Conservation (phyloP, 2,329 filamentous ascomycete species). For the Trichoderma cornu-damae region DNA sequence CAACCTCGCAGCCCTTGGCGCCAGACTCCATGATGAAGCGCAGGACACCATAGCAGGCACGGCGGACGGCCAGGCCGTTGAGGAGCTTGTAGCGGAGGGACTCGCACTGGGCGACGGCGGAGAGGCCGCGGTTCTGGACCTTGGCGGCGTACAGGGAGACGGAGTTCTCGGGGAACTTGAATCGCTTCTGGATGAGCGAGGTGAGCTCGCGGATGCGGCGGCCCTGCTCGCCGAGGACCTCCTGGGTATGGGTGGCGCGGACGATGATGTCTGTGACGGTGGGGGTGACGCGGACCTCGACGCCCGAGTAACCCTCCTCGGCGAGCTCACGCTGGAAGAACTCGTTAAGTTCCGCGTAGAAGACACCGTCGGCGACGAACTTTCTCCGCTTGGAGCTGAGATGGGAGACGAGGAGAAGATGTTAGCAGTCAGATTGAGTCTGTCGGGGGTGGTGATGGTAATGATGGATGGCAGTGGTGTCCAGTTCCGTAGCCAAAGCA, state of each 20-base stretch:
- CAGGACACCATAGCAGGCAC: conserved; percentile 99
- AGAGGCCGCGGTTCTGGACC: conserved; percentile 99
- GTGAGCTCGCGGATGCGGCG: conserved; percentile 99
- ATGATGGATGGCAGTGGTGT: not conserved
- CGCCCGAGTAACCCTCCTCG: conserved; percentile 99
- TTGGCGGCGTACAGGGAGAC: conserved; percentile 99
- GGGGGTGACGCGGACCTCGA: conserved; percentile 99
- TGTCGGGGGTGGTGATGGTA: not conserved
- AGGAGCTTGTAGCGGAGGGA: conserved; percentile 99
- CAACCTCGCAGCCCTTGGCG: conserved; percentile 99
- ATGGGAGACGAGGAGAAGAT: not conserved
- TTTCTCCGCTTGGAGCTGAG: conserved; percentile 84
- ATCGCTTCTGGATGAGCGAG: conserved; percentile 99
- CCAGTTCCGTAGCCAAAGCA: too few relatives aligned
- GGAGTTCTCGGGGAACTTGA: conserved; percentile 99
- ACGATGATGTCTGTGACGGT: conserved; percentile 99
- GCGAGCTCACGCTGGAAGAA: conserved; percentile 99
- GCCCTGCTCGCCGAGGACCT: conserved; percentile 99
- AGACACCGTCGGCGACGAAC: conserved; percentile 97
- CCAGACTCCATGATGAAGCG: conserved; percentile 99
- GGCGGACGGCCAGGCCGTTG: conserved; percentile 96
- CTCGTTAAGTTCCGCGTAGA: conserved; percentile 99
- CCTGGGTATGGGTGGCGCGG: conserved; percentile 99
- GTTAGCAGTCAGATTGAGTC: not conserved
- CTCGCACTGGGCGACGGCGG: conserved; percentile 99